These are phyloP conservation scores for Elongisporangium anandrum DNA, from an alignment of 352 stramenopile species.

Conservation along the genomic window DNA sequence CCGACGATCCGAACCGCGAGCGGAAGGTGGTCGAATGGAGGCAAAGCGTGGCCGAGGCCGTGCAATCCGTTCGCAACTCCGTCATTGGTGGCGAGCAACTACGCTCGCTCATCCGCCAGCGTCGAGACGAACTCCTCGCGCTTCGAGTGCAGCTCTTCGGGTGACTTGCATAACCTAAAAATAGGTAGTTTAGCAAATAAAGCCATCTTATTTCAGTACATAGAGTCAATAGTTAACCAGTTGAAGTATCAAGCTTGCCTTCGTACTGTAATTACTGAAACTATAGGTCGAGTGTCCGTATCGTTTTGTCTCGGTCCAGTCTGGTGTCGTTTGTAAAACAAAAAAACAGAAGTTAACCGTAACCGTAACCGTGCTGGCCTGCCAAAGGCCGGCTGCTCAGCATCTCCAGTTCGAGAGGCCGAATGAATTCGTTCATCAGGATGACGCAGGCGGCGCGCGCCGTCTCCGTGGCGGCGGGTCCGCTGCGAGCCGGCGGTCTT, in stretches of 20 bases:
- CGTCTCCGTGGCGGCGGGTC: background rate
- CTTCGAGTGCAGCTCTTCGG: slow-evolving; percentile 54
- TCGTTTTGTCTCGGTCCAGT: background rate
- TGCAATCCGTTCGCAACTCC: slow-evolving; percentile 51
- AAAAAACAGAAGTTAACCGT: background rate
- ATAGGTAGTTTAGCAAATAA: background rate
- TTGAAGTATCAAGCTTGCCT: background rate
- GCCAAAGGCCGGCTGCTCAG: background rate
- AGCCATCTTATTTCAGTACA: background rate
- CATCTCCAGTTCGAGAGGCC: background rate
- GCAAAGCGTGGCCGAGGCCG: slow-evolving; percentile 31
- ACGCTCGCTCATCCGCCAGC: slow-evolving; percentile 49
- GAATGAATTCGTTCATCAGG: background rate
- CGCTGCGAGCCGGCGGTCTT: background rate
- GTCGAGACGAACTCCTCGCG: slow-evolving; percentile 51
- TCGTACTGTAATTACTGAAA: background rate
- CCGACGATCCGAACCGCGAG: slow-evolving; percentile 4
- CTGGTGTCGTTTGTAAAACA: background rate
- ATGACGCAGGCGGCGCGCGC: background rate
- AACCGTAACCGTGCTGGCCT: background rate
- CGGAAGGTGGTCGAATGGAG: slow-evolving; percentile 31
- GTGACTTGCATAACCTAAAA: slow-evolving; percentile 2
- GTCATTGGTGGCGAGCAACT: slow-evolving; percentile 50
- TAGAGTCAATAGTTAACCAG: background rate
- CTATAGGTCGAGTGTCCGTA: background rate